Evolutionary conservation across 495 filamentous ascomycete genomes (phyloP).

Genomic region (Trichoderma reesei): DNA sequence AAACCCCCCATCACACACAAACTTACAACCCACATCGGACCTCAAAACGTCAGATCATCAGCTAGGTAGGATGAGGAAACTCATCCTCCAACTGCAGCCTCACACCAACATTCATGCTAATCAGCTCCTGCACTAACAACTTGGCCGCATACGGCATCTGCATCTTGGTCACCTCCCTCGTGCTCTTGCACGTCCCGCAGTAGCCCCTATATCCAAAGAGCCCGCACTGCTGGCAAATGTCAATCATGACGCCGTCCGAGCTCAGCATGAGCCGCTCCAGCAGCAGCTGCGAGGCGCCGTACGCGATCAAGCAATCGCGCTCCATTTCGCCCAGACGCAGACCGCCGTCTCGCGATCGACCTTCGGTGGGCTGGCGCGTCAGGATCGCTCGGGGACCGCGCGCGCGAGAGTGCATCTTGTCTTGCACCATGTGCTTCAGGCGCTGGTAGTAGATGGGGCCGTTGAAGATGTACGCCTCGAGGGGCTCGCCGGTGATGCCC

Average conservation of each 20-base stretch:
- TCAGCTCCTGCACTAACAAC: conserved; percentile 87
- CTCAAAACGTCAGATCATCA: neutral
- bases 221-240: conserved; percentile 86
- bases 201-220: conserved; percentile 91
- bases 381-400: conserved; percentile 83
- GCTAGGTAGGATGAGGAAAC: conserved; percentile 55
- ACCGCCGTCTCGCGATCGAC: conserved; percentile 84
- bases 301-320: conserved; percentile 92
- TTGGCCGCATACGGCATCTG: conserved; percentile 99
- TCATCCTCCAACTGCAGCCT: conserved; percentile 80
- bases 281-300: conserved; percentile 84
- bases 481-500: conserved; percentile 86
- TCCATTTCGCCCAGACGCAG: conserved; percentile 98
- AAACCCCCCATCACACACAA: neutral
- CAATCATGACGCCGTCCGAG: conserved; percentile 79
- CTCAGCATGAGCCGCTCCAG: conserved; percentile 91
- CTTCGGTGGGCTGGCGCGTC: conserved; percentile 93
- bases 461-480: conserved; percentile 95
- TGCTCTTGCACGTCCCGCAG: conserved; percentile 83
- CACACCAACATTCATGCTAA: conserved; percentile 95
- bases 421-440: conserved; percentile 99
- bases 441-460: conserved; percentile 99
- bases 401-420: conserved; percentile 97
- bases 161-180: conserved; percentile 73
- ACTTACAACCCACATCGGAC: too few species aligned